Evolutionary conservation across 805 yeast genomes (phyloP).

Genomic region (Alloascoidea africana): DNA sequence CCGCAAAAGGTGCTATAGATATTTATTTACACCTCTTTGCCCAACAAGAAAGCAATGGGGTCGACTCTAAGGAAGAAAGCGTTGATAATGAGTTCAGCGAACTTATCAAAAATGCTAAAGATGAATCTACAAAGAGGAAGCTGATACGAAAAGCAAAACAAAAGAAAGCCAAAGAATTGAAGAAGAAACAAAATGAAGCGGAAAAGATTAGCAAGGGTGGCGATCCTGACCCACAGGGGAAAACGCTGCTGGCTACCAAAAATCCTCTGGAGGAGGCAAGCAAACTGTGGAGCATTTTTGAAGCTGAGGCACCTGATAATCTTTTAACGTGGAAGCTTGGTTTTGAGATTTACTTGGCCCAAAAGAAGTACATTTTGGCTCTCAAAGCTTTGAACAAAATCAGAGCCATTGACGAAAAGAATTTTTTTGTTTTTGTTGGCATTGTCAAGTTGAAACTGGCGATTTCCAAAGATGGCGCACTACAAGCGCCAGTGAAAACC

Average conservation of each 20-base stretch:
- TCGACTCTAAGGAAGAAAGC: slow-evolving; percentile 3
- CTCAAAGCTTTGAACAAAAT: slow-evolving; percentile 32
- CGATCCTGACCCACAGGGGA: slow-evolving; percentile 37
- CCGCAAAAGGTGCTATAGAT: slow-evolving; percentile 45
- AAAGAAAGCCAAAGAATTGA: slow-evolving; percentile 26
- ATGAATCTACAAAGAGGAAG: slow-evolving; percentile 16
- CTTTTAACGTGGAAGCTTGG: slow-evolving; percentile 28
- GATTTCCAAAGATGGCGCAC: slow-evolving; percentile 19
- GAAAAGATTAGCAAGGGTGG: slow-evolving; percentile 11
- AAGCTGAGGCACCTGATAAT: slow-evolving; percentile 13
- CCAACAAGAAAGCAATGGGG: slow-evolving; percentile 7
- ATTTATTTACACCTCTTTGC: slow-evolving; percentile 31
- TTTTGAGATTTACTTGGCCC: slow-evolving; percentile 25
- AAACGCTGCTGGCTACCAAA: slow-evolving; percentile 18
- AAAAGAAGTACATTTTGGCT: slow-evolving; percentile 36
- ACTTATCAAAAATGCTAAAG: slow-evolving; percentile 5
- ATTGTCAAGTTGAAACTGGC: slow-evolving; percentile 20
- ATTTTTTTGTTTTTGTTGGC: slow-evolving; percentile 14
- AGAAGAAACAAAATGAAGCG: slow-evolving; percentile 27
- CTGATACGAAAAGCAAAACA: slow-evolving; percentile 25
- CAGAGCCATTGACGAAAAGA: slow-evolving; percentile 19
- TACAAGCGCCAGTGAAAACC: slow-evolving; percentile 30
- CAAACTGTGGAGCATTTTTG: slow-evolving; percentile 23
- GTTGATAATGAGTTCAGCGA: slow-evolving; percentile 11
- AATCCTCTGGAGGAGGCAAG: slow-evolving; percentile 28